Base-by-base conservation (phyloP, 139 green algal genomes). In the Limnomonas spitsbergensis region DNA sequence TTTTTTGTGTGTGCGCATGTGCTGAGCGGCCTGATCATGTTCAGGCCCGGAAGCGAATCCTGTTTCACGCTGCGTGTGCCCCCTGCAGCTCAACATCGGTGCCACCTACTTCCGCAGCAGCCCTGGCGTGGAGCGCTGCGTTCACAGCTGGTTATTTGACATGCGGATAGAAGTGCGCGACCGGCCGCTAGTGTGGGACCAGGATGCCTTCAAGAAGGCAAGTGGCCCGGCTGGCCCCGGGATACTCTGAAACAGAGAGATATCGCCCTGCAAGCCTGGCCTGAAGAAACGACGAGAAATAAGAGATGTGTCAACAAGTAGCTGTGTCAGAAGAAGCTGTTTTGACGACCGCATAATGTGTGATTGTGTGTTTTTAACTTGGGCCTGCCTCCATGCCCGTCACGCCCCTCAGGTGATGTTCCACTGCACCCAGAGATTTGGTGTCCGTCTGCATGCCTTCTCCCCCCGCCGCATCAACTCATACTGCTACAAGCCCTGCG, bases 141-240 rank as follows among this genome's bases (percentile, higher is more conserved):
- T 53, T 2, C 35, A 80, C 38, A 42, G 4, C 34, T 80, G 75
- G 75, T 9, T 80, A 35, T 75, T 47, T 40, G 56, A 80, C 38
- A 80, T 80, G 75, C 61, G 56, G 75, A 47, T n/a, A 2, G 75
- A 80, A 29, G 75, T 80, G 2, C 35, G 35, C 4, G n/a, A 66
- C 36, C 52, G 74, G 3, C 53, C 52, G 4, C 31, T 47, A n/a
- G 14, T 79, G 53, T 79, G 74, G 74, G 74, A 79, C 74, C 74
- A 79, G 26, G 74, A 79, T 35, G 29, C 53, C 4, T 79, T 73
- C 74, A 71, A 53, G 3, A 79, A 79, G 74, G 74, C 71, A 3
- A 20, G 70, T 74, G 9, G 27, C 56, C 14, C 9, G 42, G 9
- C 42, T n/a, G n/a, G n/a, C n/a, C n/a, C n/a, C n/a, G n/a, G n/a